A percentile compares a stretch with the other conserved stretches of the same genome.
phyloP scores from a whole-genome alignment of 2,329 filamentous ascomycete genomes.

The Hymenoscyphus albidus region DNA sequence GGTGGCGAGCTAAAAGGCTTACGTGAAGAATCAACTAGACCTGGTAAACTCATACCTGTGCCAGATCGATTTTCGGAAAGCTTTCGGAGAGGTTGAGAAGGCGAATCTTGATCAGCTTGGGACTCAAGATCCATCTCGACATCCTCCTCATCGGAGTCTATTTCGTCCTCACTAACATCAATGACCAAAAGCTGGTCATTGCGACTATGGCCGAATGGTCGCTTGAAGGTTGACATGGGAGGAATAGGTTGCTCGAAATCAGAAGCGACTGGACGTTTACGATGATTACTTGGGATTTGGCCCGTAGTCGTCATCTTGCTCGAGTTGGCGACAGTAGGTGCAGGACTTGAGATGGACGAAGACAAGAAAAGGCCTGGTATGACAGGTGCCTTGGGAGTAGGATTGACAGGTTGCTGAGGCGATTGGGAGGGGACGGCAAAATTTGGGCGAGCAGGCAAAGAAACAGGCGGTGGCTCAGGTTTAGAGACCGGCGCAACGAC shows the following conservation, averaged over 20 bases:
- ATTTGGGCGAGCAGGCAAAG: neutral
- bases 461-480: neutral
- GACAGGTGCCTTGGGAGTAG: constrained; percentile 9
- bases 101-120: constrained; percentile 46
- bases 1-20: constrained; percentile 31
- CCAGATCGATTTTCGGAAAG: constrained; percentile 23
- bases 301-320: neutral
- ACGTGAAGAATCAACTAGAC: constrained; percentile 40
- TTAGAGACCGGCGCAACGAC: neutral
- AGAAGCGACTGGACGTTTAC: constrained; percentile 63
- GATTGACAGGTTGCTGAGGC: neutral
- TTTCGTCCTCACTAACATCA: constrained; percentile 75
- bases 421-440: neutral
- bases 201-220: constrained; percentile 57
- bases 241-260: constrained; percentile 61
- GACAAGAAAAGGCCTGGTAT: constrained; percentile 33
- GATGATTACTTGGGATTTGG: constrained; percentile 17
- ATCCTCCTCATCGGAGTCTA: constrained; percentile 54
- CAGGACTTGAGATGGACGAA: constrained; percentile 12
- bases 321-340: constrained; percentile 4
- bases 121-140: constrained; percentile 62
- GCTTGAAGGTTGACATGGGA: constrained; percentile 39
- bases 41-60: constrained; percentile 43
- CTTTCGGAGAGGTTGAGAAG: constrained; percentile 21
- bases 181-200: constrained; percentile 69